Conservation (phyloP, 1,284 basidiomycete species). For the Pseudozyma flocculosa region DNA sequence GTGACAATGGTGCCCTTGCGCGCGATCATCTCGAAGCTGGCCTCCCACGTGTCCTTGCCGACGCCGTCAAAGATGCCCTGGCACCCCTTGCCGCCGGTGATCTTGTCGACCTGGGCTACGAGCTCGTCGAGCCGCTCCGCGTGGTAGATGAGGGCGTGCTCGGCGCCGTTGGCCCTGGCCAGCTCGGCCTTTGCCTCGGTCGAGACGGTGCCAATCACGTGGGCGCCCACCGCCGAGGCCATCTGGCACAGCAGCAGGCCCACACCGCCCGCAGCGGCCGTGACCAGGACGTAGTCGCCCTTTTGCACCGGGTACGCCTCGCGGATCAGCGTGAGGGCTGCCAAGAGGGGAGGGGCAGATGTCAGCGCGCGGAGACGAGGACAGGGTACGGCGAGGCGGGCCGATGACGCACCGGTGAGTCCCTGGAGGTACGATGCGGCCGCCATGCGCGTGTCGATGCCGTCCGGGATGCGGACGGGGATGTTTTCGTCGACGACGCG, state of each 20-base stretch:
- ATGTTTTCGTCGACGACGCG: constrained; percentile 68
- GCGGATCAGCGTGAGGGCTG: constrained; percentile 71
- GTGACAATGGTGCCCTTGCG: constrained; percentile 65
- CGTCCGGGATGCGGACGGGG: constrained; percentile 64
- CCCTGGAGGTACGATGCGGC: constrained; percentile 74
- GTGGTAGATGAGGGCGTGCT: constrained; percentile 81
- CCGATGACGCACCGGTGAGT: constrained; percentile 63
- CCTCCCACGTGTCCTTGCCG: constrained; percentile 64
- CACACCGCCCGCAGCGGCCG: constrained; percentile 81
- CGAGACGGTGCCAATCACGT: constrained; percentile 92
- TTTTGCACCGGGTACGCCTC: constrained; percentile 79
- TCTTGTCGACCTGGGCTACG: constrained; percentile 53
- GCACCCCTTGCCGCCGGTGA: constrained; percentile 75
- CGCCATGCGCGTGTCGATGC: constrained; percentile 67
- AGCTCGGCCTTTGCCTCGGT: constrained; percentile 78
- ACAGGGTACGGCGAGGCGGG: not conserved
- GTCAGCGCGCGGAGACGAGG: not conserved
- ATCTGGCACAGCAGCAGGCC: constrained; percentile 63
- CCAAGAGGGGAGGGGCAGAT: not conserved
- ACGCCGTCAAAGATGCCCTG: constrained; percentile 91
- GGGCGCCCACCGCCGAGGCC: constrained; percentile 68
- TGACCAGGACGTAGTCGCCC: constrained; percentile 69
- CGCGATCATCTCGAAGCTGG: constrained; percentile 73
- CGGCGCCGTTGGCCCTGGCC: constrained; percentile 78
- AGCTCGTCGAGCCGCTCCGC: constrained; percentile 19